Percentiles rank a stretch among this genome's conserved stretches.
Evolutionary conservation across 2,329 filamentous ascomycete genomes (phyloP).

Genomic region (Calonectria pauciramosa): DNA sequence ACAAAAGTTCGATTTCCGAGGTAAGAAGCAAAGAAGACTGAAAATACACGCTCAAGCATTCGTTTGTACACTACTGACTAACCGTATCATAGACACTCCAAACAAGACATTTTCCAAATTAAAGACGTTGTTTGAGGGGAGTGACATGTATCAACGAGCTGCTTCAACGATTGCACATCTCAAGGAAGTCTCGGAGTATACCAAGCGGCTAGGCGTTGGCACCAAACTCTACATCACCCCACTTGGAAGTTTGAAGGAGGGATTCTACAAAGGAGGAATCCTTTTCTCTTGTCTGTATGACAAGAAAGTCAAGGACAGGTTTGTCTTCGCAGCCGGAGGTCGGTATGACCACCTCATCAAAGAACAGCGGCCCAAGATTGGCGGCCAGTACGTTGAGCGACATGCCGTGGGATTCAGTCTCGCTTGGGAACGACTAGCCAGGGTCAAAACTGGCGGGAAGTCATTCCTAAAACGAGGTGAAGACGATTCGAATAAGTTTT

Average conservation of each 20-base stretch:
- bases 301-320: constrained; percentile 78
- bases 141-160: constrained; percentile 79
- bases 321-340: constrained; percentile 91
- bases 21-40: constrained; percentile 54
- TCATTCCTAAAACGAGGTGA: constrained; percentile 78
- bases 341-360: constrained; percentile 92
- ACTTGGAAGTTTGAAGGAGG: constrained; percentile 89
- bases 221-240: constrained; percentile 88
- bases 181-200: constrained; percentile 81
- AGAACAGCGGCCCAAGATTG: constrained; percentile 81
- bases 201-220: constrained; percentile 80
- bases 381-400: constrained; percentile 72
- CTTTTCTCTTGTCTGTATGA: constrained; percentile 94
- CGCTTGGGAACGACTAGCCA: constrained; percentile 85
- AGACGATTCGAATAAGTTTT: constrained; percentile 70
- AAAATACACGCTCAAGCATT: not conserved
- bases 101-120: constrained; percentile 70
- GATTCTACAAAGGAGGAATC: constrained; percentile 88
- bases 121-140: constrained; percentile 72
- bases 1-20: constrained; percentile 90
- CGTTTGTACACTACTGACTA: not conserved
- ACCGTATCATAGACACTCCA: constrained; percentile 60
- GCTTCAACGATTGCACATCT: constrained; percentile 85
- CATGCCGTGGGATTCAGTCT: constrained; percentile 95
- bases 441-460: constrained; percentile 70